Evolutionary conservation across 345 rosid genomes (phyloP).

Genomic region (Streptanthus diversifolius): DNA sequence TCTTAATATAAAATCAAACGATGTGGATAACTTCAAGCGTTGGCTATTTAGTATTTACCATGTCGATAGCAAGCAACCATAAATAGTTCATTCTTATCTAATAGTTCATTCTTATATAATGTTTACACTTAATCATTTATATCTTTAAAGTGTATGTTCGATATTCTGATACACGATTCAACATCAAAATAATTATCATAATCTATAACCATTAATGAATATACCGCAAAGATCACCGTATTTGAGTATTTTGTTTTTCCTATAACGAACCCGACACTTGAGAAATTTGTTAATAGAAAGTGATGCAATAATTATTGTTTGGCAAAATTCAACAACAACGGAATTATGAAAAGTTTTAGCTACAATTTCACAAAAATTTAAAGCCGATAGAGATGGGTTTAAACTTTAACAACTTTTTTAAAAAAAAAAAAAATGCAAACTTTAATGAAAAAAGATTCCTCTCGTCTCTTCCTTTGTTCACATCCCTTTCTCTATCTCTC

Average conservation of each 20-base stretch:
- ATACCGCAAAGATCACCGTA: not conserved
- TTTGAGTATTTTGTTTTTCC: not conserved
- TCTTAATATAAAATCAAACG: not conserved
- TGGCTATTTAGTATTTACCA: not conserved
- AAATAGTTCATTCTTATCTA: too few species aligned
- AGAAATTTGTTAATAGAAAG: not conserved
- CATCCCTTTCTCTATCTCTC: conserved; percentile 18
- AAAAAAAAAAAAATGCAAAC: conserved; percentile 13
- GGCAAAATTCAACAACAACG: conserved; percentile 18
- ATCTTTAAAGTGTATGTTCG: too few species aligned
- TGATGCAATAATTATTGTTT: not conserved
- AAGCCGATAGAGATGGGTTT: not conserved
- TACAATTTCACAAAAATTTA: not conserved
- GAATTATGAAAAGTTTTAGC: not conserved
- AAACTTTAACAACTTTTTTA: conserved; percentile 1
- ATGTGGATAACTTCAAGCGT: conserved; percentile 11
- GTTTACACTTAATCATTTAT: too few species aligned
- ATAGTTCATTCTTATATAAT: too few species aligned
- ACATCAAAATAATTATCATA: too few species aligned
- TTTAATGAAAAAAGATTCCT: conserved; percentile 31
- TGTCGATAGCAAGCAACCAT: too few species aligned
- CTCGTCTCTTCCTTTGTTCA: conserved; percentile 36
- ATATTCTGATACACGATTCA: too few species aligned
- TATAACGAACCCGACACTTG: not conserved
- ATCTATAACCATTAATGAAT: not conserved